phyloP scores from a whole-genome alignment of 768 basidiomycete genomes.

The Russula virescens region DNA sequence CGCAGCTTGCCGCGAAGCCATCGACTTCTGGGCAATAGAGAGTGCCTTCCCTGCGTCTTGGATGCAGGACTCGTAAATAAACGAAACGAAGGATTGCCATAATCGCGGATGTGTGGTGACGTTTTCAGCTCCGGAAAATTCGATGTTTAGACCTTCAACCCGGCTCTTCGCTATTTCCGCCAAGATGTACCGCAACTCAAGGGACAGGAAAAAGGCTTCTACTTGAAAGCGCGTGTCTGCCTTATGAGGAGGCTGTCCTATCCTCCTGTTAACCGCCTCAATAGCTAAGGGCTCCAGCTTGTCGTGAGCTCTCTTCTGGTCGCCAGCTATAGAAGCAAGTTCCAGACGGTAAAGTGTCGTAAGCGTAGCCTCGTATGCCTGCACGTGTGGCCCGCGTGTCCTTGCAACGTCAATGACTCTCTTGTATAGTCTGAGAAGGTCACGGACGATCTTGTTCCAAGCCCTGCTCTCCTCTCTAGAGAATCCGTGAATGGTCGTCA shows the following conservation, averaged over 20 bases:
- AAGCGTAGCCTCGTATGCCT: constrained; percentile 34
- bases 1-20: constrained; percentile 30
- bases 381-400: constrained; percentile 31
- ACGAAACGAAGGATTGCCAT: constrained; percentile 26
- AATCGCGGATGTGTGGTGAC: constrained; percentile 13
- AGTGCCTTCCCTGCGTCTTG: constrained; percentile 28
- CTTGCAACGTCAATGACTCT: constrained; percentile 26
- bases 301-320: constrained; percentile 23
- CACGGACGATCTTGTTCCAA: constrained; percentile 28
- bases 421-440: constrained; percentile 27
- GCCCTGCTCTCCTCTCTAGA: constrained; percentile 20
- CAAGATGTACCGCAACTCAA: constrained; percentile 34
- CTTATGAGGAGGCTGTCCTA: constrained; percentile 34
- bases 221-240: constrained; percentile 33
- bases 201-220: constrained; percentile 33
- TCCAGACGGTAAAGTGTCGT: constrained; percentile 32
- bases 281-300: constrained; percentile 30
- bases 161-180: constrained; percentile 30
- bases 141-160: constrained; percentile 16
- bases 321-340: constrained; percentile 24
- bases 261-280: constrained; percentile 27
- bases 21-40: constrained; percentile 25
- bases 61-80: constrained; percentile 29
- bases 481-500: constrained; percentile 25
- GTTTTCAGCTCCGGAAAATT: constrained; percentile 1